These are phyloP conservation scores for Beauveria sp. DNA, from an alignment of 2,329 filamentous ascomycete genomes.

Conservation along the genomic window DNA sequence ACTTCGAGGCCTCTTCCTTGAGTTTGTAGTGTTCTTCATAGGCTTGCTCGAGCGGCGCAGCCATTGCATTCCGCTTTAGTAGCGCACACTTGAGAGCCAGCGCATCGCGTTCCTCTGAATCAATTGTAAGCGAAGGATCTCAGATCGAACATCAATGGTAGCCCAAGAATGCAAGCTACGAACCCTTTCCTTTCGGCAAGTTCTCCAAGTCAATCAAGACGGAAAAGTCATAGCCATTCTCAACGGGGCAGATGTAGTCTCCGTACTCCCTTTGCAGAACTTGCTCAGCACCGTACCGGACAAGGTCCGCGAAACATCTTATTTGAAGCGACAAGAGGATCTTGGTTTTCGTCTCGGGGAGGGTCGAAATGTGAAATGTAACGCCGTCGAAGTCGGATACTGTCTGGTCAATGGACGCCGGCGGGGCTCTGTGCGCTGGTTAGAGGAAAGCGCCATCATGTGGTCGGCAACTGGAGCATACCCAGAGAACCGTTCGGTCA, in stretches of 20 bases:
- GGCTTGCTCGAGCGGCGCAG: slow-evolving; percentile 93
- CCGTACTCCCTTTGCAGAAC: slow-evolving; percentile 94
- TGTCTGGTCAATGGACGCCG: slow-evolving; percentile 90
- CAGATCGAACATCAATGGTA: neutral
- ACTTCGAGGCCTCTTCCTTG: slow-evolving; percentile 82
- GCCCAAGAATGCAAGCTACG: slow-evolving; percentile 11
- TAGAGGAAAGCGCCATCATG: slow-evolving; percentile 22
- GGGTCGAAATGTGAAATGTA: slow-evolving; percentile 93
- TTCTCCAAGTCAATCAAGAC: slow-evolving; percentile 82
- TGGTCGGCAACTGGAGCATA: slow-evolving; percentile 31
- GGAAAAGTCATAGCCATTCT: slow-evolving; percentile 94
- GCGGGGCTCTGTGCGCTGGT: slow-evolving; percentile 59
- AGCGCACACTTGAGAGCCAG: slow-evolving; percentile 81
- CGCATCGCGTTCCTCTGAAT: slow-evolving; percentile 71
- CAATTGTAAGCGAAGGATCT: slow-evolving; percentile 10
- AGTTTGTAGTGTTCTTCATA: slow-evolving; percentile 87
- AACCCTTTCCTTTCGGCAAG: slow-evolving; percentile 72
- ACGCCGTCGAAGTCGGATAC: slow-evolving; percentile 99
- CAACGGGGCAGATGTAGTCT: slow-evolving; percentile 76
- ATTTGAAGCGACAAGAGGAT: slow-evolving; percentile 93
- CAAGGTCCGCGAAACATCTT: slow-evolving; percentile 87
- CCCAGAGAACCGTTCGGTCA: slow-evolving; percentile 92
- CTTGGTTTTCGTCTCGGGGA: slow-evolving; percentile 80
- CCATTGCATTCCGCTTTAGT: slow-evolving; percentile 97
- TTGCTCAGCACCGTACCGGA: slow-evolving; percentile 85